phyloP scores from a whole-genome alignment of 768 basidiomycete species.

The Podaxis sp. region DNA sequence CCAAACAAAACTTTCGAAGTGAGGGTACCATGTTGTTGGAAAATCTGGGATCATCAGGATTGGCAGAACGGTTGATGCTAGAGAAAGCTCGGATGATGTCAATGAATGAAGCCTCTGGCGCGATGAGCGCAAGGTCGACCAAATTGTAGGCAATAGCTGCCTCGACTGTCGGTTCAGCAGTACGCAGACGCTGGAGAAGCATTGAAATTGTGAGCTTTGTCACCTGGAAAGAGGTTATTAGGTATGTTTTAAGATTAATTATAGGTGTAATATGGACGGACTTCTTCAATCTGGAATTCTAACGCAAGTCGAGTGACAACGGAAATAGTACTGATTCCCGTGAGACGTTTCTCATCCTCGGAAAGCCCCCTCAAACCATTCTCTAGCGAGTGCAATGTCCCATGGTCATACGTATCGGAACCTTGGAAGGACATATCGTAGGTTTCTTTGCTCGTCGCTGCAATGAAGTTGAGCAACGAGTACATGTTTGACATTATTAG shows the following conservation, averaged over 20 bases:
- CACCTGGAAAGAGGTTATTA: constrained; percentile 43
- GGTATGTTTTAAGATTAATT: not conserved
- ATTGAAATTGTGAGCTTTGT: constrained; percentile 89
- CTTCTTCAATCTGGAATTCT: constrained; percentile 86
- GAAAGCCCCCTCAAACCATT: constrained; percentile 64
- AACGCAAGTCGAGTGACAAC: constrained; percentile 86
- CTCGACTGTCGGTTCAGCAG: constrained; percentile 85
- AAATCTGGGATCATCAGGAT: constrained; percentile 84
- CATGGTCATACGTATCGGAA: constrained; percentile 45
- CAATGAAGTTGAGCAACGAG: constrained; percentile 90
- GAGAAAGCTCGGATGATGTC: constrained; percentile 89
- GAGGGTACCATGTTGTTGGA: constrained; percentile 82
- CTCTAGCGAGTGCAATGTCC: constrained; percentile 59
- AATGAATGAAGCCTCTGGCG: constrained; percentile 72
- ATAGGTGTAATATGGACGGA: constrained; percentile 24
- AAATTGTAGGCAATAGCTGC: constrained; percentile 91
- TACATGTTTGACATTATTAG: constrained; percentile 95
- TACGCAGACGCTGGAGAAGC: constrained; percentile 83
- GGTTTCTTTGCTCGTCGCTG: constrained; percentile 78
- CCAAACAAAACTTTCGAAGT: not conserved
- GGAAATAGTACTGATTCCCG: constrained; percentile 89
- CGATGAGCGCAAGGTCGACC: constrained; percentile 82
- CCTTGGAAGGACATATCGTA: constrained; percentile 49
- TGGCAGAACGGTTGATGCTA: constrained; percentile 79
- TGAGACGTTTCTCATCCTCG: constrained; percentile 81